Percentiles rank a stretch among this genome's conserved stretches.
Conservation (phyloP, 495 filamentous ascomycete species). For the Cetradonia linearis region DNA sequence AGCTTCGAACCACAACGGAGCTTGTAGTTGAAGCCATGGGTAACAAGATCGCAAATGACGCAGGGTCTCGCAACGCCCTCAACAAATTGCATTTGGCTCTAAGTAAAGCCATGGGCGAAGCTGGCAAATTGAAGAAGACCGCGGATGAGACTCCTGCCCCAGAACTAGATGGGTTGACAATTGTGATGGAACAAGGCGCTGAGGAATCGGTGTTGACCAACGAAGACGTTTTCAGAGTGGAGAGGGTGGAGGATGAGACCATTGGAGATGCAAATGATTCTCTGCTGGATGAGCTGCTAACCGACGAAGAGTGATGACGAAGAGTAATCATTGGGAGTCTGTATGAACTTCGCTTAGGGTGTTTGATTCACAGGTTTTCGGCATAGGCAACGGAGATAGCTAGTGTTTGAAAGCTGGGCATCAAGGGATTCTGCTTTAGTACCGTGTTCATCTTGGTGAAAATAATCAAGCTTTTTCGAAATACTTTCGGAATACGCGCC, state of each 20-base stretch:
- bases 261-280: conserved; percentile 11
- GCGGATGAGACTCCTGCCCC: conserved; percentile 8
- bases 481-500: too few relatives aligned
- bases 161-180: conserved; percentile 7
- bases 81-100: conserved; percentile 64
- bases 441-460: too few relatives aligned
- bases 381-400: too few relatives aligned
- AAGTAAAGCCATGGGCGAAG: conserved; percentile 37
- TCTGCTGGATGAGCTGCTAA: conserved; percentile 21
- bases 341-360: too few relatives aligned
- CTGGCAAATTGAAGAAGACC: conserved; percentile 1
- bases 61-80: conserved; percentile 61
- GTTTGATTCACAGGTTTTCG: too few relatives aligned
- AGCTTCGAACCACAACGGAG: conserved; percentile 33
- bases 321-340: too few relatives aligned
- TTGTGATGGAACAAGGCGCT: not conserved
- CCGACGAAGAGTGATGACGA: conserved; percentile 12
- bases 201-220: conserved; percentile 9
- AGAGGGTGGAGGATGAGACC: conserved; percentile 1
- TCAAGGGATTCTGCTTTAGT: too few relatives aligned
- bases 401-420: too few relatives aligned
- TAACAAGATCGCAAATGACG: conserved; percentile 55
- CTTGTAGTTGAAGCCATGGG: conserved; percentile 59
- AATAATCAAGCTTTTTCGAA: too few relatives aligned
- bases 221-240: conserved; percentile 10